phyloP scores from a whole-genome alignment of 1,284 basidiomycete genomes.

The Hemileia vastatrix region DNA sequence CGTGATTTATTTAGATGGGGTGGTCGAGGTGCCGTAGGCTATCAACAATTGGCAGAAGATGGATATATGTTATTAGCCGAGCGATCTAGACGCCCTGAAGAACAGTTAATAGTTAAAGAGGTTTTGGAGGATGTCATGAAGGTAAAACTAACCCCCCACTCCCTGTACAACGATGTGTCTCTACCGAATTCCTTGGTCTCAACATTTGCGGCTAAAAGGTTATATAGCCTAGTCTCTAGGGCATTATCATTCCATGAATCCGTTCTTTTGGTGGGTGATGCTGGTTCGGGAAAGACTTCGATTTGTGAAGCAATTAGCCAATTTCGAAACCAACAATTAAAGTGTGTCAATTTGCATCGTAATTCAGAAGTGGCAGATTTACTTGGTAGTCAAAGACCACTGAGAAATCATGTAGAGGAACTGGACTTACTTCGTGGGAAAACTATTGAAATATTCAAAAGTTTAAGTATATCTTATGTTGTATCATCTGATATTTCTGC shows the following conservation, averaged over 20 bases:
- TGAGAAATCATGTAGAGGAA: constrained; percentile 64
- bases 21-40: constrained; percentile 67
- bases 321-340: constrained; percentile 56
- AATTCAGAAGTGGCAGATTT: constrained; percentile 99
- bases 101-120: constrained; percentile 79
- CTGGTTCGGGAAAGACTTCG: constrained; percentile 94
- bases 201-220: constrained; percentile 84
- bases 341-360: constrained; percentile 88
- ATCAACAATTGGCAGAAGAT: constrained; percentile 87
- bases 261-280: constrained; percentile 94
- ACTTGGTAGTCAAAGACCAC: constrained; percentile 82
- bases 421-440: constrained; percentile 28
- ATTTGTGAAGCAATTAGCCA: constrained; percentile 83
- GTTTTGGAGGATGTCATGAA: constrained; percentile 86
- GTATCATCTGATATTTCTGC: too few relatives aligned
- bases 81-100: constrained; percentile 70
- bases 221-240: constrained; percentile 72
- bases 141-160: constrained; percentile 59
- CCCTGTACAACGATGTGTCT: constrained; percentile 39
- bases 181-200: constrained; percentile 56
- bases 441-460: too few relatives aligned
- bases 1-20: constrained; percentile 98
- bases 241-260: constrained; percentile 87
- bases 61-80: constrained; percentile 98
- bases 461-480: too few relatives aligned